A percentile compares a stretch with the other conserved stretches of the same genome.
These are phyloP conservation scores for Lentinula boryana DNA, from an alignment of 768 basidiomycete genomes.

Conservation along the genomic window DNA sequence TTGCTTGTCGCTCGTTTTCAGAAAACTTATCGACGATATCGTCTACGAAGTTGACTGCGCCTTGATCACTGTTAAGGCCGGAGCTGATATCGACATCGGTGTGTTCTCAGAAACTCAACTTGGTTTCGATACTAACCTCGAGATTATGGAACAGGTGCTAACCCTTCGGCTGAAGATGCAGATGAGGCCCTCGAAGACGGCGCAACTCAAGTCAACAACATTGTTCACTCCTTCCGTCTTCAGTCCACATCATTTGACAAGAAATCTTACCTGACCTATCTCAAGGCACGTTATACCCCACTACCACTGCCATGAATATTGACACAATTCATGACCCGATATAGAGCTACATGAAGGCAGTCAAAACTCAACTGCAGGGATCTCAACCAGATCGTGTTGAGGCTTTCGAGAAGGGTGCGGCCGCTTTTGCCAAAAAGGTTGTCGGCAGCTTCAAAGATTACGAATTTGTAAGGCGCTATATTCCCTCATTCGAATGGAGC, in stretches of 20 bases:
- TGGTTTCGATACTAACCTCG: neutral
- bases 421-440: conserved; percentile 80
- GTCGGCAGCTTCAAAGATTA: conserved; percentile 87
- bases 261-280: conserved; percentile 72
- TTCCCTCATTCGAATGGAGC: neutral
- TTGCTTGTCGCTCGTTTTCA: conserved; percentile 23
- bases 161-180: conserved; percentile 86
- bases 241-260: conserved; percentile 82
- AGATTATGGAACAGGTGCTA: conserved; percentile 56
- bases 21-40: conserved; percentile 72
- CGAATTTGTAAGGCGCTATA: conserved; percentile 66
- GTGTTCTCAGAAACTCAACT: conserved; percentile 13
- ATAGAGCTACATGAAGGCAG: conserved; percentile 89
- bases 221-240: conserved; percentile 89
- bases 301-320: conserved; percentile 1
- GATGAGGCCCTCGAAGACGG: conserved; percentile 82
- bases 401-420: conserved; percentile 79
- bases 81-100: conserved; percentile 88
- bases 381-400: conserved; percentile 54
- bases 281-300: conserved; percentile 54
- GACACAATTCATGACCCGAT: neutral
- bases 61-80: conserved; percentile 61
- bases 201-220: conserved; percentile 75
- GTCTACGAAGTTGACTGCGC: conserved; percentile 86
- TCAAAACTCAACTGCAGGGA: conserved; percentile 62